Evolutionary conservation across 1,284 basidiomycete species (phyloP).

Genomic region (Sporisorium iseilematis-ciliati): DNA sequence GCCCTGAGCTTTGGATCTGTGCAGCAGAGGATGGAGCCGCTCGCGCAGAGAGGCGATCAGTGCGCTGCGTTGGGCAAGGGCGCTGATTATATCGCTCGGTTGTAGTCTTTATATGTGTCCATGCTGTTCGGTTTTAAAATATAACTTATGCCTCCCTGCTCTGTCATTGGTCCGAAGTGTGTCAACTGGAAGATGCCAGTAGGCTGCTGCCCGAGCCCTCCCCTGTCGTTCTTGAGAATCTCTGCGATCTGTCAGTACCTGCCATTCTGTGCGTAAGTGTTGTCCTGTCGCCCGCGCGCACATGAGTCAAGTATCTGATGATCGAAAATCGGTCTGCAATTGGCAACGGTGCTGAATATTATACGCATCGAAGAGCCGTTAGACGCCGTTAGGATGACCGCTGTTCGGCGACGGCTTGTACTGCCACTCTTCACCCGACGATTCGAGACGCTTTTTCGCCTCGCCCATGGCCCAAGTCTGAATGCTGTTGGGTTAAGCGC

Average conservation of each 20-base stretch:
- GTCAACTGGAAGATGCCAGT: too few species aligned
- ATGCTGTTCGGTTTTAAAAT: neutral
- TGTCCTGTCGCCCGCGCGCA: too few species aligned
- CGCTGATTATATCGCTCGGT: slow-evolving; percentile 37
- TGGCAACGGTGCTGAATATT: slow-evolving; percentile 8
- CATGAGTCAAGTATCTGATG: neutral
- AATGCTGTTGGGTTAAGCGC: slow-evolving; percentile 48
- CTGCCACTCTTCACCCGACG: slow-evolving; percentile 61
- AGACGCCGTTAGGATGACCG: slow-evolving; percentile 58
- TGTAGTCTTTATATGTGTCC: slow-evolving; percentile 5
- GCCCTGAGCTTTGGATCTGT: slow-evolving; percentile 42
- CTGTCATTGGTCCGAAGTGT: too few species aligned
- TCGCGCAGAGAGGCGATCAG: slow-evolving; percentile 43
- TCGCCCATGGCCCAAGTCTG: slow-evolving; percentile 66
- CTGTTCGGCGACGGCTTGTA: slow-evolving; percentile 68
- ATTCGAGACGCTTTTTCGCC: slow-evolving; percentile 67
- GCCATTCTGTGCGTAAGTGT: neutral
- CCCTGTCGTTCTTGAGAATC: too few species aligned
- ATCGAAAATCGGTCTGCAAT: slow-evolving; percentile 16
- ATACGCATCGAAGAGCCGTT: neutral
- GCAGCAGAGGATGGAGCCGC: slow-evolving; percentile 34
- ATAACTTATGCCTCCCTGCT: neutral
- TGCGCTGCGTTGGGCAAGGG: slow-evolving; percentile 42
- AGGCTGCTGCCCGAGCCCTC: too few species aligned
- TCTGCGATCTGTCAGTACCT: too few species aligned